Conservation (phyloP, 345 rosid species). For the Melaleuca alternifolia region DNA sequence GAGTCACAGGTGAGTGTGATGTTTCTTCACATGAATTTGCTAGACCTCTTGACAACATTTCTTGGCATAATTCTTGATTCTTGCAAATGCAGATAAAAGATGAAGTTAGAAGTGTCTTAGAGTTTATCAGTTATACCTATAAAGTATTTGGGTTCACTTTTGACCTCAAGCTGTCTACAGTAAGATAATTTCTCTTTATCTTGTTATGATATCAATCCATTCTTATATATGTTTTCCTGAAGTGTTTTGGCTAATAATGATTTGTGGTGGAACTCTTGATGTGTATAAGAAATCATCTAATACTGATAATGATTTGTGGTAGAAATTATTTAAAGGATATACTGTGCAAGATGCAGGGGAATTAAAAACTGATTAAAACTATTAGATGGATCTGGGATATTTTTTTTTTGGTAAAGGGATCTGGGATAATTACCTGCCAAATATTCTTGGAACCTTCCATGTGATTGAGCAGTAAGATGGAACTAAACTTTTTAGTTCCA, state of each 20-base stretch:
- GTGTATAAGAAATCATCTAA: not conserved
- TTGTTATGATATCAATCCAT: not conserved
- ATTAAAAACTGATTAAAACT: not conserved
- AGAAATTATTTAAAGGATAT: not conserved
- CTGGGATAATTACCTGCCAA: too few species aligned
- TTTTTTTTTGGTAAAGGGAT: too few species aligned
- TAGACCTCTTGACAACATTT: not conserved
- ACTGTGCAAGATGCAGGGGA: not conserved
- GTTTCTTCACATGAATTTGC: not conserved
- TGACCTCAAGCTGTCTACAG: slow-evolving; percentile 90
- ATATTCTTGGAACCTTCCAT: not conserved
- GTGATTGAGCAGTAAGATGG: not conserved
- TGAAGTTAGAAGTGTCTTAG: slow-evolving; percentile 74
- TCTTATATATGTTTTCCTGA: not conserved
- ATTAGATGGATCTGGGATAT: not conserved
- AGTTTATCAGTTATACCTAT: slow-evolving; percentile 69
- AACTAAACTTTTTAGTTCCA: too few species aligned
- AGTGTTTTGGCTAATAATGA: not conserved
- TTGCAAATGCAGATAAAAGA: slow-evolving; percentile 59
- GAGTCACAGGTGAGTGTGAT: slow-evolving; percentile 53
- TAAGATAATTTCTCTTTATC: slow-evolving; percentile 16
- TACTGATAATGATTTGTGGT: not conserved
- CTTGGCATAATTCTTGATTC: not conserved
- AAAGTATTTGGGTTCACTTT: slow-evolving; percentile 74
- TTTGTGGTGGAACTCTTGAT: not conserved